These are phyloP conservation scores for Gossypium thurberi DNA, from an alignment of 345 rosid species.

Conservation along the genomic window DNA sequence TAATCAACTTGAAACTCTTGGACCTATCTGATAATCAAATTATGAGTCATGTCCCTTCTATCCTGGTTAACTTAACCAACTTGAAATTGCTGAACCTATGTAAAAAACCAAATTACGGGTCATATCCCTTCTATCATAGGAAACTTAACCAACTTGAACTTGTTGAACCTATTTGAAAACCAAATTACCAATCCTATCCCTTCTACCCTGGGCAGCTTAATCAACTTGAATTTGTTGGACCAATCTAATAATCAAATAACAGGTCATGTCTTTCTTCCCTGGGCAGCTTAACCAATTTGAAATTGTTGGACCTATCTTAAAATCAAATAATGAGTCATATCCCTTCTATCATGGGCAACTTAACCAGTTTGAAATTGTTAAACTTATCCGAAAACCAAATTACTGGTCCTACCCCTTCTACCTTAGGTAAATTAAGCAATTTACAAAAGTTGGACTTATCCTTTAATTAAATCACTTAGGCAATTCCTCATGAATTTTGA, in stretches of 20 bases:
- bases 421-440: neutral
- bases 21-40: rapidly evolving
- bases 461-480: no score
- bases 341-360: neutral
- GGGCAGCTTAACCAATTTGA: no score
- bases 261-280: no score
- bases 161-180: rapidly evolving
- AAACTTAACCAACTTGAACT: neutral
- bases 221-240: no score
- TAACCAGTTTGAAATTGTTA: no score
- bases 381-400: no score
- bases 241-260: no score
- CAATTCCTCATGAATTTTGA: neutral
- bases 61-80: neutral
- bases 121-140: neutral
- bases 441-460: no score
- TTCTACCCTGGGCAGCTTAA: no score
- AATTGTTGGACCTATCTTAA: neutral
- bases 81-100: neutral
- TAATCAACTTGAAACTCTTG: neutral
- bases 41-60: neutral
- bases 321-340: neutral
- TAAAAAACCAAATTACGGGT: neutral
- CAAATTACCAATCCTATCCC: no score
- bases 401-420: neutral